A percentile compares a stretch with the other conserved stretches of the same genome.
Evolutionary conservation across 2,329 filamentous ascomycete species (phyloP).

Genomic region (Fusarium marasasianum): DNA sequence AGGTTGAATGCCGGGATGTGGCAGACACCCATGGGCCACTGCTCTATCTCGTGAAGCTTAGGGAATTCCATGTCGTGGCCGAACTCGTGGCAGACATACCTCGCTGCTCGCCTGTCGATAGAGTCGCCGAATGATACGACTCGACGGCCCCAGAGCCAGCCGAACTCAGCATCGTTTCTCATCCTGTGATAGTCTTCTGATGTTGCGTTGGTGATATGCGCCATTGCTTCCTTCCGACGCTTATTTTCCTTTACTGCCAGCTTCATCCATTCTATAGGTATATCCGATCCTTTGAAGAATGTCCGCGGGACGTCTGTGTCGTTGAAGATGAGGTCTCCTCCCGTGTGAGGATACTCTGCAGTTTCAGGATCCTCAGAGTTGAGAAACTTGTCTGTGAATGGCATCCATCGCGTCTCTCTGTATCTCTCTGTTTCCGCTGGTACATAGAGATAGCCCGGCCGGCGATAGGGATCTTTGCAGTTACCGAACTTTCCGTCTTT

Average conservation of each 20-base stretch:
- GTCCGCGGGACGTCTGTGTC: neutral
- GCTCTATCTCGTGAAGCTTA: neutral
- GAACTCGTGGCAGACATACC: neutral
- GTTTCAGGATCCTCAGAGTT: neutral
- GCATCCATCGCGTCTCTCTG: neutral
- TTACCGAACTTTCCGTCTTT: neutral
- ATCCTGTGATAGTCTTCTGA: neutral
- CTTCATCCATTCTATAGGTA: conserved; percentile 4
- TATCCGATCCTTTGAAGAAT: neutral
- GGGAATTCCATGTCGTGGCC: neutral
- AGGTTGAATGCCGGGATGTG: neutral
- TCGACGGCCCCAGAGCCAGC: conserved; percentile 1
- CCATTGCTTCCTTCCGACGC: neutral
- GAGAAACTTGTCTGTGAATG: neutral
- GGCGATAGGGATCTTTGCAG: neutral
- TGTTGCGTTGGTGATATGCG: neutral
- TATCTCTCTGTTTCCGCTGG: neutral
- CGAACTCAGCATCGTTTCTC: neutral
- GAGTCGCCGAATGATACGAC: conserved; percentile 3
- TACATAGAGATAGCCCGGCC: neutral
- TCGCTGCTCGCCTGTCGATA: neutral
- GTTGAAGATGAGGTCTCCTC: neutral
- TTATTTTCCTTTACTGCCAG: neutral
- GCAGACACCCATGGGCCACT: neutral
- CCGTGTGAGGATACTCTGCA: neutral